A percentile compares a stretch with the other conserved stretches of the same genome.
Evolutionary conservation across 1,284 basidiomycete species (phyloP).

Genomic region (Rhodotorula sp.): DNA sequence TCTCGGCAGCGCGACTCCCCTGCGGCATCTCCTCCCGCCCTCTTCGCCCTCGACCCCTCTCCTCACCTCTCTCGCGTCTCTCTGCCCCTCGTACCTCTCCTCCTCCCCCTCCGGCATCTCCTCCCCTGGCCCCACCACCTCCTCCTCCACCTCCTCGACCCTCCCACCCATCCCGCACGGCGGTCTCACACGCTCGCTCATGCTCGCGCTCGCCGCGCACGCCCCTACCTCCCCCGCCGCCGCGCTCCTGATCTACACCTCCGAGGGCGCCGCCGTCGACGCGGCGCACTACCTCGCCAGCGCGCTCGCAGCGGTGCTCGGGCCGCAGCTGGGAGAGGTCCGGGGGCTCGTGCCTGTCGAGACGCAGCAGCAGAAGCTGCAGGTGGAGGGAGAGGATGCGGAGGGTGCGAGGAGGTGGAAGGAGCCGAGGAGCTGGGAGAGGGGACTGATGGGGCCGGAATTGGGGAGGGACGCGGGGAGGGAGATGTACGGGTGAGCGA

Average conservation of each 20-base stretch:
- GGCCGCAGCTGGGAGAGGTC: neutral
- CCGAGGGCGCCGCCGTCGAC: conserved; percentile 23
- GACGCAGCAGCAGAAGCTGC: neutral
- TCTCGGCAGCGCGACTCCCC: conserved; percentile 13
- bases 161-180: conserved; percentile 50
- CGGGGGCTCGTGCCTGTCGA: neutral
- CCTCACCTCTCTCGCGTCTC: conserved; percentile 54
- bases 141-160: conserved; percentile 57
- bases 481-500: conserved; percentile 30
- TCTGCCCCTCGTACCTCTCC: conserved; percentile 54
- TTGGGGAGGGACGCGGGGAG: conserved; percentile 11
- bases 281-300: conserved; percentile 23
- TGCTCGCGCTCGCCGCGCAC: conserved; percentile 8
- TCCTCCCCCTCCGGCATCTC: conserved; percentile 58
- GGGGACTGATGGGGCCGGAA: conserved; percentile 29
- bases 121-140: conserved; percentile 56
- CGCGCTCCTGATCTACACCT: conserved; percentile 32
- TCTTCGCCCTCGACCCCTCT: neutral
- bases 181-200: conserved; percentile 30
- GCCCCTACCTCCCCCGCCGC: neutral
- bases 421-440: conserved; percentile 35
- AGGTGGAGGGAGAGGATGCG: neutral
- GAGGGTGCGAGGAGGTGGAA: conserved; percentile 12
- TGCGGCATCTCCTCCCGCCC: conserved; percentile 22
- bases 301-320: conserved; percentile 17